These are phyloP conservation scores for Wickerhamiella shivajii DNA, from an alignment of 805 yeast genomes.

Conservation along the genomic window DNA sequence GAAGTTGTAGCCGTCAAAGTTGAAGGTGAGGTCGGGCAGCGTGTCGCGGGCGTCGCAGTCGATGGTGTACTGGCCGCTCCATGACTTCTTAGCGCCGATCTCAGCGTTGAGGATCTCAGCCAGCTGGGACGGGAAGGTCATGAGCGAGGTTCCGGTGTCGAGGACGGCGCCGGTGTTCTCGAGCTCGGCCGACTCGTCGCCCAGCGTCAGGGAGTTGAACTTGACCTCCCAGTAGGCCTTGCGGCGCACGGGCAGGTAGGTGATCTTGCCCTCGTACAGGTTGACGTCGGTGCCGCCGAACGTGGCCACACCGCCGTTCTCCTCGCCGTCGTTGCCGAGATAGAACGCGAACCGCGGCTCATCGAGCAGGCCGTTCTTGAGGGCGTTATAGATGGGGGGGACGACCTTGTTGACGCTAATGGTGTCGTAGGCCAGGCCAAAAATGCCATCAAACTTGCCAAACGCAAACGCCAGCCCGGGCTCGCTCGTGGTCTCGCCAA, in stretches of 20 bases:
- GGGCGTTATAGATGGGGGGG: constrained; percentile 89
- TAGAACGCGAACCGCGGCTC: constrained; percentile 77
- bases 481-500: constrained; percentile 94
- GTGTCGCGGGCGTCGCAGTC: constrained; percentile 77
- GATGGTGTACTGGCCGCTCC: constrained; percentile 93
- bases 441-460: constrained; percentile 95
- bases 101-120: constrained; percentile 91
- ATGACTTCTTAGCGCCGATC: constrained; percentile 93
- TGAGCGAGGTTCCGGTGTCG: constrained; percentile 95
- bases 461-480: constrained; percentile 97
- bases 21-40: constrained; percentile 86
- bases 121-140: constrained; percentile 85
- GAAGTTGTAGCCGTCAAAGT: constrained; percentile 80
- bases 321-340: constrained; percentile 60
- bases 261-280: constrained; percentile 66
- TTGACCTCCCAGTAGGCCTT: constrained; percentile 99
- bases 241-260: constrained; percentile 96
- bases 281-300: constrained; percentile 85
- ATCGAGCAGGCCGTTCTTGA: constrained; percentile 67
- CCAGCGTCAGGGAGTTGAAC: constrained; percentile 79
- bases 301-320: constrained; percentile 79
- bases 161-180: constrained; percentile 87
- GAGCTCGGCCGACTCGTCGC: constrained; percentile 79
- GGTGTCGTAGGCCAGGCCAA: constrained; percentile 87
- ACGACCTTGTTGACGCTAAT: constrained; percentile 80